Conservation (phyloP, 495 filamentous ascomycete genomes). For the Neurospora sp. region DNA sequence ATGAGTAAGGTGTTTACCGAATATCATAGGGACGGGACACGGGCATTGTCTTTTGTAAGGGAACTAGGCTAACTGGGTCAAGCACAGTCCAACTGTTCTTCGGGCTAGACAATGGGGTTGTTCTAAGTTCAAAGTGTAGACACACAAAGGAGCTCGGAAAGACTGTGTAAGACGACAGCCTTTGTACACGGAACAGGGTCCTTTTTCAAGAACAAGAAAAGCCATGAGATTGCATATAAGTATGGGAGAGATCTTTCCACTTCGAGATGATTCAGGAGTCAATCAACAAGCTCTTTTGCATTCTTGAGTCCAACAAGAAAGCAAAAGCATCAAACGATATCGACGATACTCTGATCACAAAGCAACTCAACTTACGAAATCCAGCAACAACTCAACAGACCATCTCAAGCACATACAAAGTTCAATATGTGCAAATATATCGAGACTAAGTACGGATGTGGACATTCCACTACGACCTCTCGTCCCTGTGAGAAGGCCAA, state of each 20-base stretch:
- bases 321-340: not conserved
- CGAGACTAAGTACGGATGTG: not conserved
- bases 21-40: not conserved
- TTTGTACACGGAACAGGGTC: not conserved
- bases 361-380: not conserved
- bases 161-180: not conserved
- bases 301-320: not conserved
- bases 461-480: not conserved
- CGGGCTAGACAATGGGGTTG: not conserved
- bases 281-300: not conserved
- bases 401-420: not conserved
- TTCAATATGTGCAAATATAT: not conserved
- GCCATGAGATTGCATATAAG: not conserved
- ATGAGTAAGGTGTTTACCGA: not conserved
- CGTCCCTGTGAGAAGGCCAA: not conserved
- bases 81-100: not conserved
- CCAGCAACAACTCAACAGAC: not conserved
- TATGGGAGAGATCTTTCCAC: not conserved
- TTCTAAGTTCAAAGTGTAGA: not conserved
- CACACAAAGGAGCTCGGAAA: not conserved
- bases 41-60: not conserved
- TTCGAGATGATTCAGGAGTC: not conserved
- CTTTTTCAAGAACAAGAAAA: not conserved
- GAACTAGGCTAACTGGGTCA: not conserved
- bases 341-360: not conserved